Conservation (phyloP, 345 rosid species). For the Eucalyptus coolabah region DNA sequence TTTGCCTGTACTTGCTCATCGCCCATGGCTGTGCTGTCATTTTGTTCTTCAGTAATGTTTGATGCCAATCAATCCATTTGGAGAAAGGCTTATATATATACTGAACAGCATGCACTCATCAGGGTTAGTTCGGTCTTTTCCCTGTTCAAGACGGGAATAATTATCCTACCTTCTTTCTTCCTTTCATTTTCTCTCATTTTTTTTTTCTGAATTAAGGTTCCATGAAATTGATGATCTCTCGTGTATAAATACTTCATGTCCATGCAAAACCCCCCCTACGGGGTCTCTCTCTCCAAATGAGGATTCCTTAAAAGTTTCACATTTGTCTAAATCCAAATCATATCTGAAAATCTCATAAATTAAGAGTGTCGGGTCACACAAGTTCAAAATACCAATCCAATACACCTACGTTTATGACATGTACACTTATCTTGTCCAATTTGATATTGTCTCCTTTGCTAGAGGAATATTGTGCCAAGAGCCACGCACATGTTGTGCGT, state of each 20-base stretch:
- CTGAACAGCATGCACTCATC: background rate
- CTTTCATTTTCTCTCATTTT: too few relatives aligned
- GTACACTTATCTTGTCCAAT: background rate
- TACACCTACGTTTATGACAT: background rate
- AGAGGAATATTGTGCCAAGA: background rate
- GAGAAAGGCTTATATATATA: background rate
- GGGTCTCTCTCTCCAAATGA: too few relatives aligned
- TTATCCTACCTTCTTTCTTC: too few relatives aligned
- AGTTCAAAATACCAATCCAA: background rate
- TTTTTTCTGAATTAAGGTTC: too few relatives aligned
- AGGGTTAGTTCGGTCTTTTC: background rate
- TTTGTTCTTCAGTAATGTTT: background rate
- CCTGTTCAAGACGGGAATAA: too few relatives aligned
- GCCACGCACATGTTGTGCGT: background rate
- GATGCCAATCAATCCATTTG: background rate
- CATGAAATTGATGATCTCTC: background rate
- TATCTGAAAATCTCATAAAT: too few relatives aligned
- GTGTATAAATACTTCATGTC: background rate
- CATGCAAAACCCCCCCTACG: too few relatives aligned
- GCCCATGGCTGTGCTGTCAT: background rate
- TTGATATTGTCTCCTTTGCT: background rate
- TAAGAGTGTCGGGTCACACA: accelerated
- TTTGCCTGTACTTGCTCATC: background rate
- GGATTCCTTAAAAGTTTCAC: accelerated
- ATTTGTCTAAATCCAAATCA: too few relatives aligned